These are phyloP conservation scores for Cinnamomum chago DNA, from an alignment of 164 flowering plant genomes.

Conservation along the genomic window DNA sequence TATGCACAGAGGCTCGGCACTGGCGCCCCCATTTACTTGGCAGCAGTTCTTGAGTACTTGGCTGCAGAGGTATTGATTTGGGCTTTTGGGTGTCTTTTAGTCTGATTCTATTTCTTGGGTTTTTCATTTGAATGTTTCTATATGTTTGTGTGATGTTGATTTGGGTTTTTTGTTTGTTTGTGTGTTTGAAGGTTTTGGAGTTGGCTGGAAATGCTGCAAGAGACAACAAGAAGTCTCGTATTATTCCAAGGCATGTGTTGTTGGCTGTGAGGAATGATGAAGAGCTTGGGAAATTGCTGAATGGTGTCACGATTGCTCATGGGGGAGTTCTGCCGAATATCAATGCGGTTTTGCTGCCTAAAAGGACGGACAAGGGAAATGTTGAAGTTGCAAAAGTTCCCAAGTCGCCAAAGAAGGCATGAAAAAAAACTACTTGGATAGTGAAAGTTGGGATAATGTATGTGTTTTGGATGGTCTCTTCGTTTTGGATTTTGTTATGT, in stretches of 20 bases:
- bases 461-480: background rate
- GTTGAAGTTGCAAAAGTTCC: background rate
- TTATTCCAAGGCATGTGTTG: constrained; percentile 34
- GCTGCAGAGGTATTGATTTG: constrained; percentile 50
- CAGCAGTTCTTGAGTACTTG: constrained; percentile 56
- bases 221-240: constrained; percentile 39
- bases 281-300: constrained; percentile 28
- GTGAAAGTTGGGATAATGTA: background rate
- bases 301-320: constrained; percentile 32
- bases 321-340: constrained; percentile 40
- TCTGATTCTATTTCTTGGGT: no score
- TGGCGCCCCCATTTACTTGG: constrained; percentile 58
- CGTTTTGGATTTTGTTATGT: background rate
- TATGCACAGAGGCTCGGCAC: constrained; percentile 46
- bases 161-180: background rate
- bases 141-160: background rate
- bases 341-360: constrained; percentile 30
- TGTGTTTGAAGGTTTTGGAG: constrained; percentile 23
- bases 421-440: background rate
- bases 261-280: constrained; percentile 38
- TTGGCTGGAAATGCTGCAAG: constrained; percentile 42
- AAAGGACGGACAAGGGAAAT: constrained; percentile 13
- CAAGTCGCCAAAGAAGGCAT: constrained; percentile 12
- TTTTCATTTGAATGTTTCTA: background rate
- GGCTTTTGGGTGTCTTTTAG: background rate